phyloP scores from a whole-genome alignment of 495 filamentous ascomycete species.

The Xylaria scruposa region DNA sequence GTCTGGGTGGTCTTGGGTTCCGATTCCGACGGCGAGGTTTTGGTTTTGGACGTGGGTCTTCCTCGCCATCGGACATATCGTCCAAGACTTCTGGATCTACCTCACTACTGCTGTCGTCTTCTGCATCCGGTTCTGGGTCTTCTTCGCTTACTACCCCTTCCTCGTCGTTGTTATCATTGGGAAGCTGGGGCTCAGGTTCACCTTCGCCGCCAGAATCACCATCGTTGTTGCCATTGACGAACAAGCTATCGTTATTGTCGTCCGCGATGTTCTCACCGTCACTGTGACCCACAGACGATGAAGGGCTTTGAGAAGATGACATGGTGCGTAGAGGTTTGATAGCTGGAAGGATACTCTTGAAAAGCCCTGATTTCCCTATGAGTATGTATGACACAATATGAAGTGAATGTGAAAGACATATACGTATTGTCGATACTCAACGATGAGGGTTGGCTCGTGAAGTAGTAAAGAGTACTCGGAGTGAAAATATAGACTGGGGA shows the following conservation, averaged over 20 bases:
- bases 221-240: not conserved
- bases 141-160: not conserved
- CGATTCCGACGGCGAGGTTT: not conserved
- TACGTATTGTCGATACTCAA: not conserved
- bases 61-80: not conserved
- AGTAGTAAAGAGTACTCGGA: not conserved
- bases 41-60: not conserved
- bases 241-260: not conserved
- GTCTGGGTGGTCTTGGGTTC: not conserved
- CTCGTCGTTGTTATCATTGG: not conserved
- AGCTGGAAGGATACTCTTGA: not conserved
- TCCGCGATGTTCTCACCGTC: not conserved
- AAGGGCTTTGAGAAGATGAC: not conserved
- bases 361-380: not conserved
- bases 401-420: not conserved
- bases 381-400: not conserved
- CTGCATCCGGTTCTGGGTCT: not conserved
- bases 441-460: not conserved
- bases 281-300: not conserved
- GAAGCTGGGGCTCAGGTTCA: not conserved
- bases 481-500: not conserved
- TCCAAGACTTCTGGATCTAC: not conserved
- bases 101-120: not conserved
- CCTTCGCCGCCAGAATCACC: not conserved
- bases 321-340: not conserved